These are phyloP conservation scores for Rauvolfia tetraphylla DNA, from an alignment of 257 asterid species.

Conservation along the genomic window DNA sequence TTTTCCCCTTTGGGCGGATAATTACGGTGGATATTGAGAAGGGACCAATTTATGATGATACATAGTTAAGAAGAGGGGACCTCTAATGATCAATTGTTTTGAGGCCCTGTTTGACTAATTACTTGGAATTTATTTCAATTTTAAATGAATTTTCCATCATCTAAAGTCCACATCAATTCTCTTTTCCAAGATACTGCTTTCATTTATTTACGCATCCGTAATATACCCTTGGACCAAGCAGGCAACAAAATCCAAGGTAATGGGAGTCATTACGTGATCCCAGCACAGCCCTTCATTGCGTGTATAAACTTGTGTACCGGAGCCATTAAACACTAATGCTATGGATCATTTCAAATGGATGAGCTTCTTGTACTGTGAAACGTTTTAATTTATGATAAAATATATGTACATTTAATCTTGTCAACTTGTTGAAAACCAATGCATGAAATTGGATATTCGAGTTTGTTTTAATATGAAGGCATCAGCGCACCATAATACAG, in stretches of 20 bases:
- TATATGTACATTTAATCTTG: too few species aligned
- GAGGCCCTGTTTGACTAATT: background rate
- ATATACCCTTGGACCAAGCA: background rate
- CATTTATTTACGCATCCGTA: background rate
- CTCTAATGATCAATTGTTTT: background rate
- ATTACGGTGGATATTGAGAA: background rate
- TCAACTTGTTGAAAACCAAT: too few species aligned
- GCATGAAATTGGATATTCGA: too few species aligned
- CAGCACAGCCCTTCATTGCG: background rate
- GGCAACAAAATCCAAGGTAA: background rate
- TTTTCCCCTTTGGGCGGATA: too few species aligned
- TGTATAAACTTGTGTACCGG: too few species aligned
- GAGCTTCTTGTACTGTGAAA: too few species aligned
- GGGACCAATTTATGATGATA: conserved; percentile 5
- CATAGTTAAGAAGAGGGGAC: conserved; percentile 4
- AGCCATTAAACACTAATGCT: background rate
- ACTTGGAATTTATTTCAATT: background rate
- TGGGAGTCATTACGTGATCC: background rate
- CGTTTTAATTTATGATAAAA: too few species aligned
- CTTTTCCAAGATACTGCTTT: background rate
- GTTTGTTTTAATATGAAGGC: too few species aligned
- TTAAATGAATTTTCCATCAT: background rate
- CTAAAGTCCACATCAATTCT: background rate
- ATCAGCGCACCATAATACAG: too few species aligned
- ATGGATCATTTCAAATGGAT: too few species aligned